These are phyloP conservation scores for Allantophomopsis lycopodina DNA, from an alignment of 2,329 filamentous ascomycete genomes.

Conservation along the genomic window DNA sequence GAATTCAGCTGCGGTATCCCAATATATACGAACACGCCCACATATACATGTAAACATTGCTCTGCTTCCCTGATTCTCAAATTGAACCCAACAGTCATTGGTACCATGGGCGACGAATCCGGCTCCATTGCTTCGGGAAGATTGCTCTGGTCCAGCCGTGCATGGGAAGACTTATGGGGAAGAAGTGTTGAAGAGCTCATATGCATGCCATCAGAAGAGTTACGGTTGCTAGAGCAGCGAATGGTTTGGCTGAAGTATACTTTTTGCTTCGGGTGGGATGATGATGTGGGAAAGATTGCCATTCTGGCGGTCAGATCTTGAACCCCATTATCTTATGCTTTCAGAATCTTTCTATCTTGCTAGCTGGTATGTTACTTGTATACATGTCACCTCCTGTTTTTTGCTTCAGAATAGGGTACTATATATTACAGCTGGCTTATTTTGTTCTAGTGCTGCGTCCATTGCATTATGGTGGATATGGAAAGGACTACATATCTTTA, in stretches of 20 bases:
- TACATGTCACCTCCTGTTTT: too few relatives aligned
- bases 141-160: constrained; percentile 34
- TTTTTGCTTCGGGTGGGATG: constrained; percentile 39
- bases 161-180: constrained; percentile 37
- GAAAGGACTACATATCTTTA: too few relatives aligned
- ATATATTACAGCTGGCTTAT: too few relatives aligned
- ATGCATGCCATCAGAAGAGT: constrained; percentile 19
- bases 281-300: constrained; percentile 22
- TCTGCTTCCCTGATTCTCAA: constrained; percentile 13
- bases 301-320: constrained; percentile 28
- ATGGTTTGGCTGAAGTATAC: constrained; percentile 36
- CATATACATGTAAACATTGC: constrained; percentile 25
- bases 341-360: not conserved
- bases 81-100: constrained; percentile 27
- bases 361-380: too few relatives aligned
- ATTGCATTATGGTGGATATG: too few relatives aligned
- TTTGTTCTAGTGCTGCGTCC: too few relatives aligned
- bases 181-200: constrained; percentile 25
- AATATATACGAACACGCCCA: constrained; percentile 33
- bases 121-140: constrained; percentile 34
- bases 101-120: constrained; percentile 36
- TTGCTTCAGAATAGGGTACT: too few relatives aligned
- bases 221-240: constrained; percentile 35
- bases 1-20: constrained; percentile 33
- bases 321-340: constrained; percentile 2